Base-by-base conservation (phyloP, 208 protist genomes). In the Trypanosoma congolense region DNA sequence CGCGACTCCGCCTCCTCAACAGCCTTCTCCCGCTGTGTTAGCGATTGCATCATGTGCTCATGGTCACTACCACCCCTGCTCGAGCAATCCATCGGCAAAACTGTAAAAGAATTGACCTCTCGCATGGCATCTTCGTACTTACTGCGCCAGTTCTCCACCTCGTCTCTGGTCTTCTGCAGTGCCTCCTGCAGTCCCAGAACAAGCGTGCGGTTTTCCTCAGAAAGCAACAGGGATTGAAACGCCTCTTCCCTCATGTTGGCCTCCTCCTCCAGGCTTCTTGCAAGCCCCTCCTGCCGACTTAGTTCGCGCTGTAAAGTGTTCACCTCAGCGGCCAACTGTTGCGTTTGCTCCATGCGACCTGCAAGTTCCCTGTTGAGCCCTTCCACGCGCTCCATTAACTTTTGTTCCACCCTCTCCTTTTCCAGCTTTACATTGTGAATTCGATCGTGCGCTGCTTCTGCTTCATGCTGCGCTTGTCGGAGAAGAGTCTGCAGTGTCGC, bases 191-290 rank as follows among this genome's bases (percentile, higher is more conserved):
- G 62, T 14, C 77, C 63, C 35, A 70, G 56, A n/a, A 83, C 70
- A 16, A 80, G 52, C 16, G 63, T 60, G 44, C 78, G 76, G 40
- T 72, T 74, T 38, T 83, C 79, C 42, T 87, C 83, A 10, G 79
- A 79, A 46, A 90, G 65, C 65, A 87, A 73, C 18, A 87, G 56
- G 4, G 78, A 61, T 24, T 65, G 56, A 21, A 90, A 78, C 0
- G 83, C 78, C 19, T 79, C 76, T 61, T 90, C 83, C 10, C 83
- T 72, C 50, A 72, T 80, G 3, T 36, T 55, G 0, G 79, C 78
- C 47, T 90, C 79, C 36, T 75, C 73, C 59, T 86, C 79, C 9
- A 87, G 55, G 40, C 48, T 66, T 3, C 47, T 49, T 5, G 87
- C 60, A 40, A 70, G 62, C 33, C 61, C 33, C 33, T 71, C 44